Evolutionary conservation across 768 basidiomycete species (phyloP).

Genomic region (Russula earlei): DNA sequence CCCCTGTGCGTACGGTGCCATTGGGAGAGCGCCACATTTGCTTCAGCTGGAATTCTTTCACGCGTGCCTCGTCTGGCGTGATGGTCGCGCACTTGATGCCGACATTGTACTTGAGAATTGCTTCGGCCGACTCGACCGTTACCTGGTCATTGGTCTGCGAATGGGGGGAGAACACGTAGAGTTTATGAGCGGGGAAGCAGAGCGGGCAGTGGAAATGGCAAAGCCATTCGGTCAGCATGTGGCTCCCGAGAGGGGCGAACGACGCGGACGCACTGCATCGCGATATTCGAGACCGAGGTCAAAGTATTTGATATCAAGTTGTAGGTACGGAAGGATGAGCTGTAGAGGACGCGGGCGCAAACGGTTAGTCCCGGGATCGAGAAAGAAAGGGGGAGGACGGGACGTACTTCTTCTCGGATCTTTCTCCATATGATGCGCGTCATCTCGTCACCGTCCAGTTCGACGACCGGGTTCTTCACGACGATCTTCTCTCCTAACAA

Average conservation of each 20-base stretch:
- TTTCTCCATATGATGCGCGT: constrained; percentile 99
- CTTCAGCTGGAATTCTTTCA: constrained; percentile 95
- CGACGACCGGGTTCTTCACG: constrained; percentile 84
- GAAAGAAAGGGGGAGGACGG: neutral
- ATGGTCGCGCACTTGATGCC: constrained; percentile 99
- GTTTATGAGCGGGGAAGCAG: neutral
- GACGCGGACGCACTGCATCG: constrained; percentile 59
- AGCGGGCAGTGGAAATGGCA: neutral
- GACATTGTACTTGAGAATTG: constrained; percentile 88
- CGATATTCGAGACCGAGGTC: constrained; percentile 94
- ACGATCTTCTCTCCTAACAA: constrained; percentile 45
- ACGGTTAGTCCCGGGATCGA: neutral
- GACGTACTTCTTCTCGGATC: constrained; percentile 81
- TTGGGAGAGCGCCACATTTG: constrained; percentile 99
- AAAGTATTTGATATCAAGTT: constrained; percentile 96
- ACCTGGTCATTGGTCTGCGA: constrained; percentile 84
- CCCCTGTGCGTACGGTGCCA: constrained; percentile 57
- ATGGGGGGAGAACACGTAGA: neutral
- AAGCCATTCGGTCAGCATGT: neutral
- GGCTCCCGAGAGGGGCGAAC: neutral
- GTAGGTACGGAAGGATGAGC: constrained; percentile 92
- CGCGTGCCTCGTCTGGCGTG: constrained; percentile 94
- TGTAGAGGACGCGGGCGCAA: constrained; percentile 24
- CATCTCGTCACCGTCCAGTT: constrained; percentile 98
- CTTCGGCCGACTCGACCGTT: constrained; percentile 88